Conservation (phyloP, 495 filamentous ascomycete species). For the Xylaria telfairii region DNA sequence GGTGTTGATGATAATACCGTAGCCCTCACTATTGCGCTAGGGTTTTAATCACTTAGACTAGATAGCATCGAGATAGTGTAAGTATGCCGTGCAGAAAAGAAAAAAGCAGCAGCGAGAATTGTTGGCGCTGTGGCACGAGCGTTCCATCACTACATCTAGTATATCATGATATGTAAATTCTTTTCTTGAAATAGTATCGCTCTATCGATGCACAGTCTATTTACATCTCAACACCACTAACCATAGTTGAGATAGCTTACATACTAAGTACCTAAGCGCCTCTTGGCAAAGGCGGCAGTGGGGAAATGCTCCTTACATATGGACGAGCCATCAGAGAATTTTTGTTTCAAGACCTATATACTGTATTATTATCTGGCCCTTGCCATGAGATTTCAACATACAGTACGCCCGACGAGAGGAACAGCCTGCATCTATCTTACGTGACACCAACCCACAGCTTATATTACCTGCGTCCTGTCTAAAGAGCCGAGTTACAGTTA, state of each 20-base stretch:
- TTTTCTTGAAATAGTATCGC: slow-evolving; percentile 8
- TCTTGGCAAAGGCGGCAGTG: neutral
- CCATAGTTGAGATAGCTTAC: too few relatives aligned
- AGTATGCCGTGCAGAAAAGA: slow-evolving; percentile 2
- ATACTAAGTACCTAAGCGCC: neutral
- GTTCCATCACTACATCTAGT: neutral
- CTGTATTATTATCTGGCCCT: neutral
- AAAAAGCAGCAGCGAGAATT: neutral
- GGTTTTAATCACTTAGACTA: too few relatives aligned
- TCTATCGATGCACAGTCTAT: neutral
- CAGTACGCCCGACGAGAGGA: neutral
- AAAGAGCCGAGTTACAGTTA: slow-evolving; percentile 1
- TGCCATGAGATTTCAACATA: neutral
- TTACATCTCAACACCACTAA: neutral
- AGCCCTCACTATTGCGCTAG: neutral
- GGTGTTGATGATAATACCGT: slow-evolving; percentile 15
- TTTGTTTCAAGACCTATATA: neutral
- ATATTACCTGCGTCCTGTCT: slow-evolving; percentile 9
- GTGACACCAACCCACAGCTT: slow-evolving; percentile 6
- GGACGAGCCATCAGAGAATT: neutral
- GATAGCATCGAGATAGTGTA: too few relatives aligned
- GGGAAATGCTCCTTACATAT: neutral
- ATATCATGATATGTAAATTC: neutral
- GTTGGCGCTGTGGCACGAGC: neutral
- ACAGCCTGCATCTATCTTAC: neutral